Base-by-base conservation (phyloP, 2,329 filamentous ascomycete species). In the Zopfia rhizophila region DNA sequence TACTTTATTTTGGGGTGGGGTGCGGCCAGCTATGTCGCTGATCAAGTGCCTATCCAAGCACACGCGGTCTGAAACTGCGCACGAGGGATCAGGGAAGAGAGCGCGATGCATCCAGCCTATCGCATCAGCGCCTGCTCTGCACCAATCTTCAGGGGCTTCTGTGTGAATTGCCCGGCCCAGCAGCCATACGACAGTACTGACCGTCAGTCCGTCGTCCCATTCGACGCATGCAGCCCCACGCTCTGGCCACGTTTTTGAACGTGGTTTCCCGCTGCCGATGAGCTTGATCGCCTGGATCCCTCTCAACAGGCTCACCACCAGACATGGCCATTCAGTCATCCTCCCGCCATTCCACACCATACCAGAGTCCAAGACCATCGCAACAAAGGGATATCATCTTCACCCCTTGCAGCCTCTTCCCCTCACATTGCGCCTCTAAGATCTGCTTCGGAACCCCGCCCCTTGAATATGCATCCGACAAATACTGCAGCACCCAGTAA, bases 171-270 rank as follows among this genome's bases (percentile, higher is more conserved):
- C 19, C 8, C 19, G n/a, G 21, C 22, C 17, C 22, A 22, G 10
- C 27, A 7, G 13, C 23, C 17, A 25, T 25, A 32, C 28, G 29
- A 17, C 31, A 16, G 13, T n/a, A n/a, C n/a, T n/a, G n/a, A n/a
- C n/a, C n/a, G n/a, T n/a, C n/a, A n/a, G n/a, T n/a, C n/a, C n/a
- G n/a, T n/a, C n/a, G n/a, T n/a, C n/a, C n/a, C n/a, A 48, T 25
- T 43, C 21, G 36, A 25, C 38, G 12, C 42, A 39, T 32, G 38
- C 49, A 45, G 55, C 47, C 56, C 58, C 54, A 56, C 53, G 58
- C 53, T 44, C 29, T 38, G 46, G 51, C 56, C 56, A 58, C 59
- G 55, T 60, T 52, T 33, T 37, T 16, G 24, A 25, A 56, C 51
- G 48, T 48, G 43, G 53, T 50, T 37, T 51, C 53, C 51, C 51